These are phyloP conservation scores for Trichophyton benhamiae DNA, from an alignment of 2,329 filamentous ascomycete species.

Conservation along the genomic window DNA sequence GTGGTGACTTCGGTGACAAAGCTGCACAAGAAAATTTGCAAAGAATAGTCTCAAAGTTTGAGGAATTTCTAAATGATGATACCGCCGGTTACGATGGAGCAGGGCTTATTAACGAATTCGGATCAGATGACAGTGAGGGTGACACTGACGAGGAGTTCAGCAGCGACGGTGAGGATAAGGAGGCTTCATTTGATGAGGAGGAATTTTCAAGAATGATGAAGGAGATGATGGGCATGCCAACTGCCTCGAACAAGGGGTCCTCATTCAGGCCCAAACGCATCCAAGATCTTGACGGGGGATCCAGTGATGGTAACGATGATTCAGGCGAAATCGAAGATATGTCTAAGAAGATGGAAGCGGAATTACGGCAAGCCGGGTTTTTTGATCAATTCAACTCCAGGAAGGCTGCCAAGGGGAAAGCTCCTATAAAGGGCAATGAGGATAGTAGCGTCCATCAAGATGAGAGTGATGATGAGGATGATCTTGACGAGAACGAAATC, in stretches of 20 bases:
- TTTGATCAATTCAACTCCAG: constrained; percentile 23
- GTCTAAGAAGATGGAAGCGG: constrained; percentile 36
- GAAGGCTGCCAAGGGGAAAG: constrained; percentile 22
- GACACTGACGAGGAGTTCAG: constrained; percentile 42
- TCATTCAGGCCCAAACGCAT: constrained; percentile 9
- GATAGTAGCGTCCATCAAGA: constrained; percentile 11
- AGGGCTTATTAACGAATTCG: constrained; percentile 56
- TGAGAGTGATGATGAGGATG: constrained; percentile 15
- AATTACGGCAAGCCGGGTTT: constrained; percentile 36
- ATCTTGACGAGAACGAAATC: constrained; percentile 50
- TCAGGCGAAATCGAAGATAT: constrained; percentile 42
- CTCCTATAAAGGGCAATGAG: constrained; percentile 11
- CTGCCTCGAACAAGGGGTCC: constrained; percentile 19
- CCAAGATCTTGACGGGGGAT: constrained; percentile 7
- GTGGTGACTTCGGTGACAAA: constrained; percentile 35
- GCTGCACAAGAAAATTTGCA: constrained; percentile 49
- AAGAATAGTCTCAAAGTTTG: constrained; percentile 89
- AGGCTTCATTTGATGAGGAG: constrained; percentile 69
- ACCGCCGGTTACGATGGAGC: constrained; percentile 68
- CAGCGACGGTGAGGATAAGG: constrained; percentile 58
- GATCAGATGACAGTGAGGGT: constrained; percentile 39
- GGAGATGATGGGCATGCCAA: constrained; percentile 69
- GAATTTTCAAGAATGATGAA: constrained; percentile 81
- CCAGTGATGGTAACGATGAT: constrained; percentile 37
- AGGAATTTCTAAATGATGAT: constrained; percentile 79